Evolutionary conservation across 1,139 yeast species (phyloP), one percentile per base, ranked within the genome.

Genomic region (Diutina mesorugosa): DNA sequence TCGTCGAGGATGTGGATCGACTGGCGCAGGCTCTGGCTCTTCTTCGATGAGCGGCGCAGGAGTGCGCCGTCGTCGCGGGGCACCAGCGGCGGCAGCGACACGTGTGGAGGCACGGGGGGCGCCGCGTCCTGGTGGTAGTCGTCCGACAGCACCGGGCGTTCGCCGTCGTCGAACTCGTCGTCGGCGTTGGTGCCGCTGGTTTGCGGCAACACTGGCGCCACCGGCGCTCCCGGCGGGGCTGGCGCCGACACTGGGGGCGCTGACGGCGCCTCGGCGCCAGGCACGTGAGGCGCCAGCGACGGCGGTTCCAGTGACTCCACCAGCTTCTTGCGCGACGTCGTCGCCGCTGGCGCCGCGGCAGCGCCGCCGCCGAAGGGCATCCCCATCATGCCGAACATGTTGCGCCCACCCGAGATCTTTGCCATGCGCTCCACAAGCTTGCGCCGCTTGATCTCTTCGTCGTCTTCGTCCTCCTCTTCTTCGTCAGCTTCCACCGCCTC

Each of bases 371-470:
- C 85, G 62, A 79, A 69, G 57, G 79, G 77, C 72, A 84, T 83
- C 3, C 88, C 89, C 78, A 85, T 82, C 83, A 85, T 84, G 46
- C 93, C 93, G 70, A 83, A 81, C 87, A 87, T 86, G 57, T 95
- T 95, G 67, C 95, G 85, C 14, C 96, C 97, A 18, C 91, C 91
- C 0, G 98, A 88, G 30, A 95, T 80, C 64, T 87, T 90, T 21
- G 99, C 99, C 97, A 93, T 93, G 62, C 98, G 81, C 63, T 89
- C 97, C 45, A 96, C 85, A 58, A 93, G 76, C 16, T 85, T 90
- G 58, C 87, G 80, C 14, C 54, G 54, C 54, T 45, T 26, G 26
- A 38, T 21, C 14, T 51, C 64, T 95, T 81, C 60, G 86, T 82
- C 18, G 85, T 76, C 62, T 2, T 61, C 70, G 1, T 59, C 66